These are phyloP conservation scores for Fusarium sp. DNA, from an alignment of 2,329 filamentous ascomycete genomes.

Conservation along the genomic window DNA sequence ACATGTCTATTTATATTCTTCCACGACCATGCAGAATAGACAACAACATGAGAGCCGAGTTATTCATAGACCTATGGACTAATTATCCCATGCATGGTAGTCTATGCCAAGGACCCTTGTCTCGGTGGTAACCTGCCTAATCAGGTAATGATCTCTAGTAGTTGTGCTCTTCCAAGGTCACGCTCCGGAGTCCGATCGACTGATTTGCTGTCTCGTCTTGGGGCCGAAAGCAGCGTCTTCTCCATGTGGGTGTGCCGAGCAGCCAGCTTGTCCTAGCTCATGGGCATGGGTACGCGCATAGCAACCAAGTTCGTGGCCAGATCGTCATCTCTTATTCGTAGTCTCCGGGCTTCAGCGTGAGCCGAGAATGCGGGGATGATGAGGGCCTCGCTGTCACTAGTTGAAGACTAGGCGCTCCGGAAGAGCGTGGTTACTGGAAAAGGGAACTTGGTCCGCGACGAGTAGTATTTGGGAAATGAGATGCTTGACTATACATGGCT, in stretches of 20 bases:
- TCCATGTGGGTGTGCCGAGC: neutral
- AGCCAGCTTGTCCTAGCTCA: constrained; percentile 17
- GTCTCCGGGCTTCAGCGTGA: neutral
- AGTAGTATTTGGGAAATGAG: constrained; percentile 5
- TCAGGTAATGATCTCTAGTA: constrained; percentile 25
- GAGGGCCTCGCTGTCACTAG: constrained; percentile 5
- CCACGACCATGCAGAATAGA: too few relatives aligned
- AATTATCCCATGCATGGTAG: neutral
- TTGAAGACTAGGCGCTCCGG: neutral
- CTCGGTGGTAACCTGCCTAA: constrained; percentile 25
- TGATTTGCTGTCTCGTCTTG: constrained; percentile 25
- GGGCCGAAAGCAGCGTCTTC: neutral
- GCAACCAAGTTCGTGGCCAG: constrained; percentile 11
- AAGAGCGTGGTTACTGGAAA: neutral
- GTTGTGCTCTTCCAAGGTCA: constrained; percentile 9
- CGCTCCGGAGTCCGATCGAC: neutral
- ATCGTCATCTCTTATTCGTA: constrained; percentile 19
- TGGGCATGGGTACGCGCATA: constrained; percentile 16
- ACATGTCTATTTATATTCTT: constrained; percentile 24
- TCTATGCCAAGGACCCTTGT: neutral
- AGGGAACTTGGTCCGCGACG: constrained; percentile 11
- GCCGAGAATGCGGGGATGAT: constrained; percentile 24
- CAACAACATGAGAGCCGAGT: constrained; percentile 1
- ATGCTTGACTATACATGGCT: neutral
- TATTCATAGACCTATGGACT: neutral